Evolutionary conservation across 495 filamentous ascomycete species (phyloP).

Genomic region (Aspergillus sclerotioniger): DNA sequence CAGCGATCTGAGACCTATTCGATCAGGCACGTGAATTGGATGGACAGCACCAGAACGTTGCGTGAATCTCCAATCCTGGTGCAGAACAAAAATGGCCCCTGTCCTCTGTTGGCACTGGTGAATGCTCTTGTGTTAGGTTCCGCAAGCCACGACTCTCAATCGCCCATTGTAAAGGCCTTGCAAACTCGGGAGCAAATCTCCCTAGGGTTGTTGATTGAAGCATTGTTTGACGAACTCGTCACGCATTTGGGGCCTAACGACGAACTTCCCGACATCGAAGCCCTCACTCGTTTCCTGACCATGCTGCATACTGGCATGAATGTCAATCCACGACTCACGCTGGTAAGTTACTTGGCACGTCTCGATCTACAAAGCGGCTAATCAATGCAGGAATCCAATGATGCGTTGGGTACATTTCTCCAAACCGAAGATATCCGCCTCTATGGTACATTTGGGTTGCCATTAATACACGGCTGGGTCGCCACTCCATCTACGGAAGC

Average conservation of each 20-base stretch:
- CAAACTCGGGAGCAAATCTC: conserved; percentile 82
- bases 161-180: conserved; percentile 73
- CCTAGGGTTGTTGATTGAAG: conserved; percentile 78
- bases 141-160: conserved; percentile 59
- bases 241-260: conserved; percentile 54
- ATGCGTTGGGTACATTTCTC: conserved; percentile 71
- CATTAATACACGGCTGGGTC: conserved; percentile 93
- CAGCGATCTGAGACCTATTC: conserved; percentile 64
- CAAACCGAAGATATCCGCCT: conserved; percentile 78
- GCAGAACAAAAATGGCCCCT: conserved; percentile 92
- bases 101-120: conserved; percentile 87
- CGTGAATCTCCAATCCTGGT: conserved; percentile 75
- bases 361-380: conserved; percentile 26
- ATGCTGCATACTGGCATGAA: conserved; percentile 97
- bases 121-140: conserved; percentile 87
- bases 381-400: conserved; percentile 34
- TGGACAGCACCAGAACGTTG: conserved; percentile 39
- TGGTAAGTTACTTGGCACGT: conserved; percentile 42
- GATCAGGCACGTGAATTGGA: conserved; percentile 69
- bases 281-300: conserved; percentile 81
- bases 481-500: conserved; percentile 61
- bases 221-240: conserved; percentile 87
- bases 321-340: conserved; percentile 84
- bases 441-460: conserved; percentile 82
- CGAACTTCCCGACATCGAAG: conserved; percentile 77